Evolutionary conservation across 768 basidiomycete genomes (phyloP).

Genomic region (Leccinellum rugosiceps): DNA sequence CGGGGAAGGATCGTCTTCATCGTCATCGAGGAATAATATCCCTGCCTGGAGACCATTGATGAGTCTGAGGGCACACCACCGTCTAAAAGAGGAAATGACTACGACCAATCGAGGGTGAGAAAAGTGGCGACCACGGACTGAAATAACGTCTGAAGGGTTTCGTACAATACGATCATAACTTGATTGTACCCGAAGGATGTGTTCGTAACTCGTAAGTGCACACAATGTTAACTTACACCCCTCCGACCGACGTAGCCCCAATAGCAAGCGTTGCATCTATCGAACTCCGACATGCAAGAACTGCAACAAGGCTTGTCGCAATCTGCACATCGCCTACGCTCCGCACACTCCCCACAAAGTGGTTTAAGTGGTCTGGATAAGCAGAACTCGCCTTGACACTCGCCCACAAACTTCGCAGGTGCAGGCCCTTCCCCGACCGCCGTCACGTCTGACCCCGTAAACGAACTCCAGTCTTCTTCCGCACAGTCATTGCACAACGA

Average conservation of each 20-base stretch:
- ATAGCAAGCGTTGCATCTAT: neutral
- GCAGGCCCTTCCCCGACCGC: neutral
- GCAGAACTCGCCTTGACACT: neutral
- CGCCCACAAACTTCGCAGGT: neutral
- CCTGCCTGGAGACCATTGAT: too few relatives aligned
- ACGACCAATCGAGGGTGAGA: too few relatives aligned
- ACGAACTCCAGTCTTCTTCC: neutral
- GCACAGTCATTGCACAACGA: constrained; percentile 8
- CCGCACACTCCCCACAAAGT: neutral
- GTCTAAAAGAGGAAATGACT: too few relatives aligned
- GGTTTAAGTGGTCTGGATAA: neutral
- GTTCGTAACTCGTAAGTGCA: neutral
- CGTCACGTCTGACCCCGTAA: neutral
- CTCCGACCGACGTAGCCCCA: neutral
- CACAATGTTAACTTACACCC: too few relatives aligned
- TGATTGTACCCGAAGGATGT: neutral
- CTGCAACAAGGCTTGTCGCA: neutral
- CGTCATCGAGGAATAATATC: too few relatives aligned
- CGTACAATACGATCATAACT: constrained; percentile 99
- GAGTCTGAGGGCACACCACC: too few relatives aligned
- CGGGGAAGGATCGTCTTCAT: too few relatives aligned
- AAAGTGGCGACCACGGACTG: too few relatives aligned
- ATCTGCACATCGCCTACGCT: neutral
- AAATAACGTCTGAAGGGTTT: constrained; percentile 88
- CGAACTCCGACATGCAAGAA: neutral